Conservation (phyloP, 2,329 filamentous ascomycete species). For the Cordyceps fumosorosea region DNA sequence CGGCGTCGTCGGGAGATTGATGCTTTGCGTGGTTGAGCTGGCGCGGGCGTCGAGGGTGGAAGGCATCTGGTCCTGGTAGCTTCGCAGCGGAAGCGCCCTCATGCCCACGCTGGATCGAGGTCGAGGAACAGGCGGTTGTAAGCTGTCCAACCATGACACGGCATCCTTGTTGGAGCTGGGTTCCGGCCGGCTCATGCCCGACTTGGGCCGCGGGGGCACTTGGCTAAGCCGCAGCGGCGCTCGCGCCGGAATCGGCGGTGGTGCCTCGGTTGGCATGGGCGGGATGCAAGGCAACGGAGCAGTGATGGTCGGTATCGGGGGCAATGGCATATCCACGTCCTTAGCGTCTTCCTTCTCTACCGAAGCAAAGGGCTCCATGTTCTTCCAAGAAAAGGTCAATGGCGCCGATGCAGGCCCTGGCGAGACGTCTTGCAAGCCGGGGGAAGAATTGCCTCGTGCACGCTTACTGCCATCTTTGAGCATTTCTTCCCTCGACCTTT, state of each 20-base stretch:
- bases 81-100: conserved; percentile 8
- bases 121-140: neutral
- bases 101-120: conserved; percentile 10
- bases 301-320: neutral
- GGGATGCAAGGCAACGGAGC: neutral
- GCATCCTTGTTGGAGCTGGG: neutral
- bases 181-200: conserved; percentile 21
- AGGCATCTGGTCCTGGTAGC: conserved; percentile 5
- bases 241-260: conserved; percentile 17
- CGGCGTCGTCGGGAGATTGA: conserved; percentile 9
- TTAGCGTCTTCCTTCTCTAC: neutral
- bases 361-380: conserved; percentile 18
- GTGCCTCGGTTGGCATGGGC: conserved; percentile 13
- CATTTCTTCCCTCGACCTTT: conserved; percentile 33
- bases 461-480: conserved; percentile 36
- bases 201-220: conserved; percentile 30
- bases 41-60: neutral
- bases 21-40: neutral
- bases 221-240: conserved; percentile 14
- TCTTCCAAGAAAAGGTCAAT: conserved; percentile 53
- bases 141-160: neutral
- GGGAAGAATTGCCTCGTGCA: conserved; percentile 47
- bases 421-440: conserved; percentile 43
- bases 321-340: neutral
- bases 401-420: conserved; percentile 63